Base-by-base conservation (phyloP, 192 early-diverging fungal species). In the Linnemannia zychae region DNA sequence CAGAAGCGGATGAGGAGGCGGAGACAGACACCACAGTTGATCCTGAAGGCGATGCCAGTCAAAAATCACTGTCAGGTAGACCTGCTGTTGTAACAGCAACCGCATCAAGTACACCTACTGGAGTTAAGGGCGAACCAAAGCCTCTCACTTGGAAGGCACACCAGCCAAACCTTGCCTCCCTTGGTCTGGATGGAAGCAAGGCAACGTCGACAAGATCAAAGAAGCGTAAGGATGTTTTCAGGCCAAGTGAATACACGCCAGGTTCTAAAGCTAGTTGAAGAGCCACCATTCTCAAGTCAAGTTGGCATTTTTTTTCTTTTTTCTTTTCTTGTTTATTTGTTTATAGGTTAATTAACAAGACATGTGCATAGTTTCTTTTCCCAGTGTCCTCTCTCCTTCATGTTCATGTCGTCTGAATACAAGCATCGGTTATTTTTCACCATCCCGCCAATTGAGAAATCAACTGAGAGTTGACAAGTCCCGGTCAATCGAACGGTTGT, bases 1-100 rank as follows among this genome's bases (percentile, higher is more conserved):
- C 67, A 4, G 81, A 84, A 7, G 75, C 72, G 63, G 83, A 85
- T 7, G 82, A 60, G 44, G 82, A 75, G 36, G 77, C 73, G 46
- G 83, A 71, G 63, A 85, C 83, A 0, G 83, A 85, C 13, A 85
- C 83, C 12, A 85, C 83, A 0, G 72, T 79, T 20, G 83, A 85
- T 37, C 83, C 83, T 36, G 83, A 85, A 7, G 83, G 77, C 2
- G 83, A 85, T 50, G 83, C 74, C 49, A 85, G 63, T 34, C 65
- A 69, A 36, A 74, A 52, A 37, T 74, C 80, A 3, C 16, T 37
- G 24, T 17, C 67, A 11, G 46, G 40, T 20, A 74, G 53, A 36
- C 71, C 67, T 20, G 52, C 15, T 20, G 33, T 31, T 22, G 46
- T 47, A 5, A 48, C n/a, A 34, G 24, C 46, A 31, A 5, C 67